Percentiles rank a stretch among this genome's conserved stretches.
Conservation (phyloP, 495 filamentous ascomycete genomes). For the Lophiotrema nucula region DNA sequence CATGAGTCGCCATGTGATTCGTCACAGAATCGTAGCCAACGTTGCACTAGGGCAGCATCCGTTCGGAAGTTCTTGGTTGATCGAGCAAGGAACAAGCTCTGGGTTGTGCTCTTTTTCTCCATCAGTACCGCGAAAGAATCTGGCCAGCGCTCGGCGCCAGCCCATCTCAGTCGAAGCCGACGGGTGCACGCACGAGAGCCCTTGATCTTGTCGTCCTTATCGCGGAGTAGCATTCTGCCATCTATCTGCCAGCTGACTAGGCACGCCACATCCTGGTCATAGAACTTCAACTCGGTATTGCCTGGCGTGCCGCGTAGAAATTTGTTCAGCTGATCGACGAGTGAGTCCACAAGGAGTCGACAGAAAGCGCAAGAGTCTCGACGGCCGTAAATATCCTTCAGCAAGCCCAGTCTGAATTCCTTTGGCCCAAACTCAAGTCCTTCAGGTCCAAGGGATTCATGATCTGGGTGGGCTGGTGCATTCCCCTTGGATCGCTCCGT, state of each 20-base stretch:
- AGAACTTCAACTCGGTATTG: slow-evolving; percentile 2
- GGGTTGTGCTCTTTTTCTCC: slow-evolving; percentile 4
- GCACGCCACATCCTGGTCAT: not conserved
- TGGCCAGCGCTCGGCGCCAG: not conserved
- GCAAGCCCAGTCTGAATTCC: not conserved
- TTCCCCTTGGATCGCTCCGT: not conserved
- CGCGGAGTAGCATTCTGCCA: not conserved
- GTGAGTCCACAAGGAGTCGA: not conserved
- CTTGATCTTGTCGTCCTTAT: not conserved
- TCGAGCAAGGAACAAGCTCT: slow-evolving; percentile 6
- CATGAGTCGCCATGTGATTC: slow-evolving; percentile 1
- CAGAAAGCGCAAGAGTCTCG: not conserved
- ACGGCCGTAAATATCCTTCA: not conserved
- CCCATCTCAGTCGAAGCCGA: not conserved
- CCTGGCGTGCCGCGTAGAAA: not conserved
- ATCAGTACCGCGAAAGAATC: slow-evolving; percentile 8
- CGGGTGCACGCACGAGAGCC: slow-evolving; percentile 1
- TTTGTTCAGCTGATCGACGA: not conserved
- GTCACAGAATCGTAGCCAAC: slow-evolving; percentile 4
- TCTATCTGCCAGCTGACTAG: slow-evolving; percentile 5
- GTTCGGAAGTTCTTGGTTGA: not conserved
- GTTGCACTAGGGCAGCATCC: not conserved
- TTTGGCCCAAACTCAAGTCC: slow-evolving; percentile 9
- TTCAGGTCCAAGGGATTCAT: slow-evolving; percentile 1
- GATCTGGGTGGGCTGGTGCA: not conserved